Evolutionary conservation across 306 rosid species (phyloP).

Genomic region (Cicer bijugum): DNA sequence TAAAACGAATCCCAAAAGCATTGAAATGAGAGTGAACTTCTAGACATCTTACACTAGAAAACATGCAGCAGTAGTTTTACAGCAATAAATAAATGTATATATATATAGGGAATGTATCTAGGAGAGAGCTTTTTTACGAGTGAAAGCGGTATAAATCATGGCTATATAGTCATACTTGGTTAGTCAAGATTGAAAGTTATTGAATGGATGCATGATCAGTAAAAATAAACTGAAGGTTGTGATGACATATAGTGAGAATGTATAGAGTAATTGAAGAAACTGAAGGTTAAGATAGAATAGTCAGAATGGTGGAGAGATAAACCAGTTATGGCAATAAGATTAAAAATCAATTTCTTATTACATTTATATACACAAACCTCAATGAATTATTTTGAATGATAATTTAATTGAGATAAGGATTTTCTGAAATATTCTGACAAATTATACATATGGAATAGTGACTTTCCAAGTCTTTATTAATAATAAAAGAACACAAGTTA

Average conservation of each 20-base stretch:
- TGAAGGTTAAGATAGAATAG: too few relatives aligned
- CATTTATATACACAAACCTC: not conserved
- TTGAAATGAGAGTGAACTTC: not conserved
- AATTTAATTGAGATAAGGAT: not conserved
- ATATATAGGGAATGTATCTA: not conserved
- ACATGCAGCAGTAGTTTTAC: slow-evolving; percentile 8
- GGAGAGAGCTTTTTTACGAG: not conserved
- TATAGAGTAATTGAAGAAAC: too few relatives aligned
- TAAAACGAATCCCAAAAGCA: slow-evolving; percentile 15
- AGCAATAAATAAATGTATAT: not conserved
- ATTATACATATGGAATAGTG: slow-evolving; percentile 13
- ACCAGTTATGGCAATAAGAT: too few relatives aligned
- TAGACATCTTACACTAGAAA: not conserved
- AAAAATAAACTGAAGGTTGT: too few relatives aligned
- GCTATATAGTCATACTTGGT: not conserved
- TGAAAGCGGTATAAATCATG: not conserved
- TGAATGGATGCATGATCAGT: too few relatives aligned
- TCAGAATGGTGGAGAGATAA: too few relatives aligned
- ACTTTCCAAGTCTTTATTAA: not conserved
- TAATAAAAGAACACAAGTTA: slow-evolving; percentile 1
- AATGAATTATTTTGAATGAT: not conserved
- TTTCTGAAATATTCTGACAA: slow-evolving; percentile 12
- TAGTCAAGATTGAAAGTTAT: too few relatives aligned
- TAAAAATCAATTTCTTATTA: not conserved
- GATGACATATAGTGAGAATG: too few relatives aligned